Evolutionary conservation across 495 filamentous ascomycete species (phyloP).

Genomic region (Podospora bellae-mahoneyi): DNA sequence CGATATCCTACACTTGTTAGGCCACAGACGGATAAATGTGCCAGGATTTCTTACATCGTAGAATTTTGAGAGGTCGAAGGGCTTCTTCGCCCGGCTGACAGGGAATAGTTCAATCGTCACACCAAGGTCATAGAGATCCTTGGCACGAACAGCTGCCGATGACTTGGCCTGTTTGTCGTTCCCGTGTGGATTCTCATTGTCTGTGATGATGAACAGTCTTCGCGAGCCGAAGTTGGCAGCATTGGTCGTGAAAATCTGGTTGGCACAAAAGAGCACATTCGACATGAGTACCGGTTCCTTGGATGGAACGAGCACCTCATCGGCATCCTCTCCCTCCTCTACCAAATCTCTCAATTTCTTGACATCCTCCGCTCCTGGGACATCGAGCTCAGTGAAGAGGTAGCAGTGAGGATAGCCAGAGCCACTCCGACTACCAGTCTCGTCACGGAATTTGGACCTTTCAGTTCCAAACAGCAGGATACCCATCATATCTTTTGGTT

Average conservation of each 20-base stretch:
- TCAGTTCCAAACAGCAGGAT: conserved; percentile 91
- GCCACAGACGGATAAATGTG: neutral
- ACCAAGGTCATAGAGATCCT: conserved; percentile 92
- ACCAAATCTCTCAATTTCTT: conserved; percentile 70
- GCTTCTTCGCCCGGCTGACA: conserved; percentile 67
- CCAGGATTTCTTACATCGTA: conserved; percentile 66
- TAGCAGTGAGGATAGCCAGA: conserved; percentile 88
- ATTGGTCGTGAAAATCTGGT: conserved; percentile 94
- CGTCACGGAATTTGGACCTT: conserved; percentile 75
- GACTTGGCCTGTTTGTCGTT: conserved; percentile 66
- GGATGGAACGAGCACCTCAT: conserved; percentile 66
- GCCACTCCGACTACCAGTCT: conserved; percentile 55
- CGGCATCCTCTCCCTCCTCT: conserved; percentile 66
- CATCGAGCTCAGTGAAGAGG: conserved; percentile 80
- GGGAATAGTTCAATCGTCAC: conserved; percentile 93
- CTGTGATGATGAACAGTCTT: conserved; percentile 90
- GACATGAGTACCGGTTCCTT: conserved; percentile 74
- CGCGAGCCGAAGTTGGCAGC: conserved; percentile 91
- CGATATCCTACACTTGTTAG: conserved; percentile 62
- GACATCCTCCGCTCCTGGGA: conserved; percentile 83
- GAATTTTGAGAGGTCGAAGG: conserved; percentile 83
- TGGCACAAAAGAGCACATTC: conserved; percentile 89
- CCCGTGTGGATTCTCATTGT: conserved; percentile 84
- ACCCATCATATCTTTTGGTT: conserved; percentile 96
- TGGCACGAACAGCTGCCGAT: conserved; percentile 78